Evolutionary conservation across 225 moss, liverwort and hornwort species (phyloP), one percentile per base, ranked within the genome.

Genomic region (Lunularia cruciata): DNA sequence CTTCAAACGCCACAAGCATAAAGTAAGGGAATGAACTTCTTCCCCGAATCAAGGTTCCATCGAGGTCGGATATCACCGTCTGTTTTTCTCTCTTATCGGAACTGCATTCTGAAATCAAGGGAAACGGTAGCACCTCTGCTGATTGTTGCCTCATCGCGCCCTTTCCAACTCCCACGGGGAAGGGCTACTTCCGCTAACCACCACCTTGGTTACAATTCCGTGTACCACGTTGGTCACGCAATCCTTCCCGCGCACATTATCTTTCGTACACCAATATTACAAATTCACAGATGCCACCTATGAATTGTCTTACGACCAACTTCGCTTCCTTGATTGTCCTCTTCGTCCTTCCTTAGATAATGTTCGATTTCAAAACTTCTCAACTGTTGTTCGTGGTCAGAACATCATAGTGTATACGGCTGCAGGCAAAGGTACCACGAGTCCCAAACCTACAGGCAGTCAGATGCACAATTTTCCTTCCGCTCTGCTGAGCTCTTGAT

Each of bases 1-100:
- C 88, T 45, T 95, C 95, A 73, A 95, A 95, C 0, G 95, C 95
- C 0, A 95, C 69, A 31, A 95, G 54, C 77, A 95, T 92, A 83
- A 92, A 95, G 43, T 92, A 95, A 0, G 95, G 88, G 36, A 95
- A 95, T 0, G 92, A 88, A 3, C 79, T 86, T 23, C 83, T 57
- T 0, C 81, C 81, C 6, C 95, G 74, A 1, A 92, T 25, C 38
- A 95, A 54, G 0, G 95, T 92, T 8, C 95, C 95, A 39, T 95
- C 95, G 22, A 95, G 61, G 38, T 95, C 95, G 10, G 92, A 73
- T 2, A 95, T 48, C 28, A 92, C 88, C 0, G 90, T 87, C 71
- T 90, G 82, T 3, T 63, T 48, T 47, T 58, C 85, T 2, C 95
- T 78, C 42, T 60, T 78, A 12, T 85, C 85, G 2, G 78, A 74